Base-by-base conservation (phyloP, 345 rosid genomes). In the Ceriops zippeliana region DNA sequence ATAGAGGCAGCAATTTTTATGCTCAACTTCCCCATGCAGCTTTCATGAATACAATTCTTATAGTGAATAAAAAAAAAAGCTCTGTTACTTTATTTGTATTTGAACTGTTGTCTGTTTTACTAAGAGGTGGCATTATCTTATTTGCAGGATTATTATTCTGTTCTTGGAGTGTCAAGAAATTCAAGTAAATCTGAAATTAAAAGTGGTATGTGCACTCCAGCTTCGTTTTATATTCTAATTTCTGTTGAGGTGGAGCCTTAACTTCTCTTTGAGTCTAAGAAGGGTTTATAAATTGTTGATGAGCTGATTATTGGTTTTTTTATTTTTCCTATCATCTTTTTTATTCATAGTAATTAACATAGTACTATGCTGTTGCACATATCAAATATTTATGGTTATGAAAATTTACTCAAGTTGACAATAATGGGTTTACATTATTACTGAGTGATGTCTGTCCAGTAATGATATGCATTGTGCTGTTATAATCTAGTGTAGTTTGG, bases 151-250 rank as follows among this genome's bases (percentile, higher is more conserved):
- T 93, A 51, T 68, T 93, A 93, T 86, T 84, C 98, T 68, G 84
- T 89, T 11, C 97, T 93, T 68, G 96, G 97, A 61, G 96, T 93
- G 52, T 93, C 98, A 27, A 93, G 81, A 82, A 91, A 62, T 81
- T 85, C 97, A 65, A 91, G 83, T 81, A 93, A 93, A 89, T 69
- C 98, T 73, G 98, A 93, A 72, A 93, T 93, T 67, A 93, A 93
- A 85, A 93, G 91, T 16, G 90, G 98, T 93, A 84, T 15, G 88
- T 61, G n/a, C 34, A 42, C 17, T 42, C 17, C 13, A 11, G 5
- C 49, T 42, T 42, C 5, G 3, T 13, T 42, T 13, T 15, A 13
- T 13, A 15, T 42, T 42, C 49, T 42, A 42, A 42, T 11, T 2
- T 61, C 54, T 5, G 30, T 61, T 30, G 42, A 11, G 28, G 6